Percentiles rank a stretch among this genome's conserved stretches.
Conservation (phyloP, 306 rosid species). For the Cucurbita argyrosperma region DNA sequence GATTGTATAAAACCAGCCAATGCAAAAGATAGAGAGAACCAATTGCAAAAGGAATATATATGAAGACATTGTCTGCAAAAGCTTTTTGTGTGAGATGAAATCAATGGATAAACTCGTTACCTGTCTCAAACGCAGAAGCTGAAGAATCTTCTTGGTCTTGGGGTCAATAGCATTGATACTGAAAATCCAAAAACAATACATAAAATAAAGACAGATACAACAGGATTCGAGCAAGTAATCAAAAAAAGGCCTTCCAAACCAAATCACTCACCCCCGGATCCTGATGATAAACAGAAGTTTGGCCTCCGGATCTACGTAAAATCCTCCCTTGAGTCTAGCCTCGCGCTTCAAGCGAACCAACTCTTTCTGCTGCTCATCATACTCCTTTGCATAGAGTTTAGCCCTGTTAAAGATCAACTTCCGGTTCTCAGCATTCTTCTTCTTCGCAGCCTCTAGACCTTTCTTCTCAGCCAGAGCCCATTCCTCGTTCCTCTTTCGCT, state of each 20-base stretch:
- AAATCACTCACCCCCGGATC: constrained; percentile 59
- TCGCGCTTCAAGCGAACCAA: constrained; percentile 64
- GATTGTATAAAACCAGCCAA: no score
- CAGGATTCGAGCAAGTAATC: background rate
- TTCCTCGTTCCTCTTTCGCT: constrained; percentile 61
- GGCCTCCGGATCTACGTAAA: constrained; percentile 87
- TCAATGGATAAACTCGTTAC: constrained; percentile 7
- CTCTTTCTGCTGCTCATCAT: constrained; percentile 52
- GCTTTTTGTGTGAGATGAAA: background rate
- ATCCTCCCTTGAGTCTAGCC: constrained; percentile 85
- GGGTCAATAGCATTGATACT: constrained; percentile 92
- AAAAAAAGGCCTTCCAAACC: background rate
- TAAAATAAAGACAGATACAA: background rate
- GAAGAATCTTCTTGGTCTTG: constrained; percentile 59
- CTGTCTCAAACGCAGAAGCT: constrained; percentile 87
- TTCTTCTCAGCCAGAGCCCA: constrained; percentile 63
- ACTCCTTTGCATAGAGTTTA: constrained; percentile 45
- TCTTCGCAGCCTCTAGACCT: constrained; percentile 34
- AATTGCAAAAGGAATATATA: no score
- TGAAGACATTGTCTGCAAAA: background rate
- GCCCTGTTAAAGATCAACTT: constrained; percentile 57
- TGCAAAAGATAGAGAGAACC: no score
- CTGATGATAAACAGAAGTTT: constrained; percentile 69
- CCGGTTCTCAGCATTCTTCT: constrained; percentile 52
- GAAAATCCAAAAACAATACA: constrained; percentile 8